Conservation (phyloP, 176 grass and related monocot species). For the Tuctoria greenei region DNA sequence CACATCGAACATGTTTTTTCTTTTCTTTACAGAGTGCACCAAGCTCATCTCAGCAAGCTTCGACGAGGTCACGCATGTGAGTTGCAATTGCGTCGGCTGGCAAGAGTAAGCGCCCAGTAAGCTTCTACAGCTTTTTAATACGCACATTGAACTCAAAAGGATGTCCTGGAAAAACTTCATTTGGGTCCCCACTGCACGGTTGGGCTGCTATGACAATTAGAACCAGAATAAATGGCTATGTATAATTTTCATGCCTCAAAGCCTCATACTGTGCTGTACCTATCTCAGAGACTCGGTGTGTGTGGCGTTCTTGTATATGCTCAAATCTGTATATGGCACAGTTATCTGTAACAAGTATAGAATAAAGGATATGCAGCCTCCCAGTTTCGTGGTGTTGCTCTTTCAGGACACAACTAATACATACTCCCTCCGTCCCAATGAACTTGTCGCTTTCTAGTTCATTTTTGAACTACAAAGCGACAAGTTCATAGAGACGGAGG, state of each 20-base stretch:
- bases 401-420: neutral
- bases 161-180: neutral
- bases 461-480: too few relatives aligned
- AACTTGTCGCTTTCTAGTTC: too few relatives aligned
- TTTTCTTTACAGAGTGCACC: constrained; percentile 40
- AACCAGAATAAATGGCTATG: neutral
- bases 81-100: neutral
- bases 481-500: too few relatives aligned
- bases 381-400: neutral
- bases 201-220: constrained; percentile 1
- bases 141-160: neutral
- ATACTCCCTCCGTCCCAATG: too few relatives aligned
- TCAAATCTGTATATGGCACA: neutral
- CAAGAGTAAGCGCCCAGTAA: neutral
- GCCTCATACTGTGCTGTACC: neutral
- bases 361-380: neutral
- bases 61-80: constrained; percentile 53
- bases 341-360: neutral
- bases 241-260: neutral
- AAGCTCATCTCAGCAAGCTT: constrained; percentile 20
- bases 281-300: neutral
- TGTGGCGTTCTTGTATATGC: neutral
- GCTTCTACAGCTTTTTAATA: neutral
- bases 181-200: neutral
- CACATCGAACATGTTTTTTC: constrained; percentile 8